Percentiles rank a stretch among this genome's conserved stretches.
Evolutionary conservation across 768 basidiomycete species (phyloP).

Genomic region (Pleurotus citrinopileatus): DNA sequence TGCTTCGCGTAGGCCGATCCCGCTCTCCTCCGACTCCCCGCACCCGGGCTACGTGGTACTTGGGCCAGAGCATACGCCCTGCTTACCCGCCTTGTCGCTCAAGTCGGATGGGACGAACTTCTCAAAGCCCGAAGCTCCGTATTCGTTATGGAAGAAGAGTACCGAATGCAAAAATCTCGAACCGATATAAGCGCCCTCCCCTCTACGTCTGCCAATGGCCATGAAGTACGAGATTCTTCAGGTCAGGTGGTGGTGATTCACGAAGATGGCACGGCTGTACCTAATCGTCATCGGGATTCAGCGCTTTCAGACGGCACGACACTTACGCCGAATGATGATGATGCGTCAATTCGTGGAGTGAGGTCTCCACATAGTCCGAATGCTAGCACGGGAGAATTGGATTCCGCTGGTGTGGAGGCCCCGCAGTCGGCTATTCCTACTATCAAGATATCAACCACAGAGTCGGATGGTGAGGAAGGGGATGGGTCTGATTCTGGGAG

Average conservation of each 20-base stretch:
- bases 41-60: conserved; percentile 91
- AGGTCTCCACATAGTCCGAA: conserved; percentile 34
- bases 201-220: conserved; percentile 20
- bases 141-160: conserved; percentile 99
- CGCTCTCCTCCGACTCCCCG: conserved; percentile 90
- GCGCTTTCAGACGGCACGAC: conserved; percentile 21
- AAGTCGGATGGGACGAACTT: conserved; percentile 99
- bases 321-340: conserved; percentile 21
- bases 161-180: conserved; percentile 92
- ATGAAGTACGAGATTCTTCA: conserved; percentile 28
- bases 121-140: conserved; percentile 91
- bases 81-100: conserved; percentile 85
- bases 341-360: conserved; percentile 66
- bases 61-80: conserved; percentile 94
- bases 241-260: conserved; percentile 49
- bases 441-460: conserved; percentile 19
- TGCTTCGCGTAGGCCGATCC: conserved; percentile 98
- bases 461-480: conserved; percentile 36
- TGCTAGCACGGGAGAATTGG: conserved; percentile 23
- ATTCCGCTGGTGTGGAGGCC: conserved; percentile 18
- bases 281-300: conserved; percentile 18
- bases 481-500: conserved; percentile 18
- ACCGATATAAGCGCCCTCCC: conserved; percentile 52
- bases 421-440: conserved; percentile 10
- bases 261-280: conserved; percentile 56